Evolutionary conservation across 306 rosid genomes (phyloP).

Genomic region (Fragaria nilgerrensis): DNA sequence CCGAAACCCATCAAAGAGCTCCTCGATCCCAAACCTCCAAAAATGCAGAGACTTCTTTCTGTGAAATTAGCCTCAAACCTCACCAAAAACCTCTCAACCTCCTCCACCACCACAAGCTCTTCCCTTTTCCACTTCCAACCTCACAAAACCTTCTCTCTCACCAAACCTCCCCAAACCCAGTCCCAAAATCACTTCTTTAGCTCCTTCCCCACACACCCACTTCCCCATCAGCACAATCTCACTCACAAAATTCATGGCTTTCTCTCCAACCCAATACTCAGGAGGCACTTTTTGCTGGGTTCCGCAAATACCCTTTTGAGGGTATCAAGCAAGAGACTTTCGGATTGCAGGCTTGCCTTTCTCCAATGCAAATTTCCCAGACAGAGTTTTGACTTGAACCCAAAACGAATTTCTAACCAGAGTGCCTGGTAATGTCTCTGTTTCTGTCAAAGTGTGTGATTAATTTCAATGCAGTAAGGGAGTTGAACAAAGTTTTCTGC

Average conservation of each 20-base stretch:
- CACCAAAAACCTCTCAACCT: slow-evolving; percentile 25
- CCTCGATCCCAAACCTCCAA: neutral
- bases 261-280: slow-evolving; percentile 39
- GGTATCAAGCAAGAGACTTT: slow-evolving; percentile 25
- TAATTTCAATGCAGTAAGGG: neutral
- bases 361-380: slow-evolving; percentile 32
- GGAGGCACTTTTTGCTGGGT: slow-evolving; percentile 23
- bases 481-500: neutral
- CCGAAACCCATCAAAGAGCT: neutral
- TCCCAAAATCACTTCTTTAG: slow-evolving; percentile 28
- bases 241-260: slow-evolving; percentile 33
- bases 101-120: slow-evolving; percentile 21
- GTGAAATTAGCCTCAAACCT: slow-evolving; percentile 33
- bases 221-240: slow-evolving; percentile 27
- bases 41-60: slow-evolving; percentile 53
- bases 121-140: slow-evolving; percentile 25
- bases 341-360: slow-evolving; percentile 29
- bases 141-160: slow-evolving; percentile 27
- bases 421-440: slow-evolving; percentile 48
- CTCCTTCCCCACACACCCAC: slow-evolving; percentile 24
- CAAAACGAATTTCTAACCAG: slow-evolving; percentile 12
- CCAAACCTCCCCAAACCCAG: slow-evolving; percentile 32
- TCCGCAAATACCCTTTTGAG: slow-evolving; percentile 39
- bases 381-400: slow-evolving; percentile 32
- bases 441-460: neutral